phyloP scores from a whole-genome alignment of 1,284 basidiomycete genomes.

The Ganoderma leucocontextum region DNA sequence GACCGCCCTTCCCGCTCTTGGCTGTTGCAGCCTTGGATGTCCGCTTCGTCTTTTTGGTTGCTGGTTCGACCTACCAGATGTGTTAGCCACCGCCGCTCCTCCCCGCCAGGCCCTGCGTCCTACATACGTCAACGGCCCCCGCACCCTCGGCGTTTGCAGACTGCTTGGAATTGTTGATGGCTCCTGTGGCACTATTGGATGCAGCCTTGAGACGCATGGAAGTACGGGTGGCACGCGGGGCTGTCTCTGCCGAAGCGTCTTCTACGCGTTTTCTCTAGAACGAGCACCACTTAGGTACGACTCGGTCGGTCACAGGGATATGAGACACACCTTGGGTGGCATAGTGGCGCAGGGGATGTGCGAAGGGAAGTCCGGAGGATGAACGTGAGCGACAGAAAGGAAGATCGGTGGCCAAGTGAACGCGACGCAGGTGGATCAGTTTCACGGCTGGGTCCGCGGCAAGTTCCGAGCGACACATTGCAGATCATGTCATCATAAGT shows the following conservation, averaged over 20 bases:
- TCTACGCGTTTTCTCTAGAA: conserved; percentile 53
- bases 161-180: neutral
- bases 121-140: conserved; percentile 16
- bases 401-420: conserved; percentile 13
- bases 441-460: conserved; percentile 17
- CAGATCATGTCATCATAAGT: conserved; percentile 4
- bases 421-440: conserved; percentile 15
- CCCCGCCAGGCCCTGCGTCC: neutral
- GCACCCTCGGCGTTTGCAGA: neutral
- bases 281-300: neutral
- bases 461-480: conserved; percentile 22
- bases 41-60: conserved; percentile 34
- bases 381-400: conserved; percentile 5
- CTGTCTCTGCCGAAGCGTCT: conserved; percentile 41
- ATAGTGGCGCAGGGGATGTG: conserved; percentile 7
- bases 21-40: conserved; percentile 37
- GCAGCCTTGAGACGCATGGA: conserved; percentile 48
- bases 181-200: conserved; percentile 13
- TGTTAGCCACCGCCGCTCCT: neutral
- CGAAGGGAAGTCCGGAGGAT: neutral
- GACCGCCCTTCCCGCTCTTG: conserved; percentile 35
- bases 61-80: conserved; percentile 19
- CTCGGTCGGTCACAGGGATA: neutral
- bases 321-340: conserved; percentile 28
- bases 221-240: conserved; percentile 57